Evolutionary conservation across 2,329 filamentous ascomycete species (phyloP).

Genomic region (Colletotrichum nymphaeae): DNA sequence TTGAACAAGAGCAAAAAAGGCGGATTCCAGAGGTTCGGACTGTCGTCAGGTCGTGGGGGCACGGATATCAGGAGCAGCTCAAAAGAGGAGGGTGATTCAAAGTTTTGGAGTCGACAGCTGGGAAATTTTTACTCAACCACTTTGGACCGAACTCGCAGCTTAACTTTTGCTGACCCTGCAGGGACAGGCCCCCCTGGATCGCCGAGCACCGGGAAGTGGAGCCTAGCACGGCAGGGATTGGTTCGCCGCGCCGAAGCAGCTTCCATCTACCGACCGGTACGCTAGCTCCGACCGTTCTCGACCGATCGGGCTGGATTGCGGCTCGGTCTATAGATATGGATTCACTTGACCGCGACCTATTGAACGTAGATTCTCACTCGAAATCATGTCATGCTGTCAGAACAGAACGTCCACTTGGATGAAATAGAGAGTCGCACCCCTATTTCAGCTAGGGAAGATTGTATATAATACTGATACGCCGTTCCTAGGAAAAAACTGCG

Average conservation of each 20-base stretch:
- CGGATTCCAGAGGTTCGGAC: constrained; percentile 2
- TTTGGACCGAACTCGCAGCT: constrained; percentile 32
- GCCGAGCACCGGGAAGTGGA: constrained; percentile 35
- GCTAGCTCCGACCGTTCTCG: constrained; percentile 13
- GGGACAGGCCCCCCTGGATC: constrained; percentile 26
- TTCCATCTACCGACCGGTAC: neutral
- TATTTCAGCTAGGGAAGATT: neutral
- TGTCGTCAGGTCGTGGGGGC: constrained; percentile 25
- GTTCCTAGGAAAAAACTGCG: neutral
- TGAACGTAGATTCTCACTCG: neutral
- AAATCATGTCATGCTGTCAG: neutral
- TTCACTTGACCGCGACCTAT: neutral
- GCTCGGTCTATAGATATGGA: neutral
- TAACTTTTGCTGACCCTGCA: constrained; percentile 27
- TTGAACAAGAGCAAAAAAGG: constrained; percentile 12
- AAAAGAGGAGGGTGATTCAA: constrained; percentile 12
- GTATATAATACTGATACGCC: neutral
- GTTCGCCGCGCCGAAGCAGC: constrained; percentile 17
- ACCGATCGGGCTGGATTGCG: neutral
- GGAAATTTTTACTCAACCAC: constrained; percentile 35
- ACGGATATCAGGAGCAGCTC: constrained; percentile 18
- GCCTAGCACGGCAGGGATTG: constrained; percentile 14
- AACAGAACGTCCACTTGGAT: neutral
- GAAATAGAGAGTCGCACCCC: neutral
- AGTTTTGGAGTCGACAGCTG: constrained; percentile 28